Conservation (phyloP, 2,329 filamentous ascomycete species). For the Chalaropsis ovoidea region DNA sequence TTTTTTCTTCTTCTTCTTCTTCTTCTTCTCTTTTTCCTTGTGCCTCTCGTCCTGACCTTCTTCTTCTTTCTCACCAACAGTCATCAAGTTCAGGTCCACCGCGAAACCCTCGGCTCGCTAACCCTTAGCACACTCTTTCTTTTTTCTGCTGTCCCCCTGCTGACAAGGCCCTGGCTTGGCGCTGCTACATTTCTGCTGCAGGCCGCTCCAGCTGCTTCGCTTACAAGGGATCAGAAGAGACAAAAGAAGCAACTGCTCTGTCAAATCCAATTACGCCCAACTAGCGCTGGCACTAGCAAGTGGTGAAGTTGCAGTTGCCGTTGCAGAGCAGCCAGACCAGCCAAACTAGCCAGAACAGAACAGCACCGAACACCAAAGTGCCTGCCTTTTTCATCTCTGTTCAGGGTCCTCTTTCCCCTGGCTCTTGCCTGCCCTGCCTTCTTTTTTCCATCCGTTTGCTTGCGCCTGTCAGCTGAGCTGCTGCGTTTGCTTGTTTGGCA, state of each 20-base stretch:
- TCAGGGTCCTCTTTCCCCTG: background rate
- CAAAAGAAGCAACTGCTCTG: background rate
- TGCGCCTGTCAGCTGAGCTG: slow-evolving; percentile 5
- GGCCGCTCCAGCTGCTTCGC: background rate
- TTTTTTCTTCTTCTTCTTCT: background rate
- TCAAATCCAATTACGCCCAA: slow-evolving; percentile 1
- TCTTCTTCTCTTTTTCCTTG: background rate
- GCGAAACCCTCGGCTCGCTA: too few relatives aligned
- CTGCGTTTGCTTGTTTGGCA: slow-evolving; percentile 3
- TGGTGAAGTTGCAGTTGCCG: too few relatives aligned
- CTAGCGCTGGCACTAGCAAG: background rate
- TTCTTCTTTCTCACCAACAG: background rate
- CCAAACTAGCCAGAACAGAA: too few relatives aligned
- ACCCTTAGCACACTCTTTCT: background rate
- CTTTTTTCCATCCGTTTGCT: background rate
- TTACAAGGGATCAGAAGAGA: background rate
- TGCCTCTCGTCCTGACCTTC: too few relatives aligned
- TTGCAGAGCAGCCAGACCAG: too few relatives aligned
- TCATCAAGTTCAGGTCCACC: background rate
- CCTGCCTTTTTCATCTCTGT: background rate
- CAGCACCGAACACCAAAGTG: too few relatives aligned
- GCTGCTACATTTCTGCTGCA: background rate
- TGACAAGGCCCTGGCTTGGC: background rate
- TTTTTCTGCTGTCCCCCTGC: background rate
- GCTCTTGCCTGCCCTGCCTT: background rate